These are phyloP conservation scores for Iberis pinnata DNA, from an alignment of 345 rosid genomes.

Conservation along the genomic window DNA sequence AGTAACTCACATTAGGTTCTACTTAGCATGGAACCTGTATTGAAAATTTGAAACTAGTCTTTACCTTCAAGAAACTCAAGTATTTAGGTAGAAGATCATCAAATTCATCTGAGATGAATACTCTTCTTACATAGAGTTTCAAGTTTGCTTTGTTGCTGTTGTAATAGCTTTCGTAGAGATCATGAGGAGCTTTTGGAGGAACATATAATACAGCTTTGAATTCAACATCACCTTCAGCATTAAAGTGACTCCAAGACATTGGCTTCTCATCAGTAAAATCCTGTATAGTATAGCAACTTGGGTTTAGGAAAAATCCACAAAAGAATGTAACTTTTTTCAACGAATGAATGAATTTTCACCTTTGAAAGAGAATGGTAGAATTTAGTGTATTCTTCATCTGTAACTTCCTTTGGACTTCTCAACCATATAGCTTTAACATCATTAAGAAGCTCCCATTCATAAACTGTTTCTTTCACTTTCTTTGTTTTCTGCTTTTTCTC, in stretches of 20 bases:
- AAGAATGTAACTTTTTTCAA: not conserved
- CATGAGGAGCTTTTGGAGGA: constrained; percentile 95
- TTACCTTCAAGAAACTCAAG: constrained; percentile 83
- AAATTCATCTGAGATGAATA: constrained; percentile 96
- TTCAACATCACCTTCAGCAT: constrained; percentile 96
- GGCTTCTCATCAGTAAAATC: constrained; percentile 86
- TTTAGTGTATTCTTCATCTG: constrained; percentile 84
- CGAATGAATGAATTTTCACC: constrained; percentile 42
- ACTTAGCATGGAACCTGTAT: not conserved
- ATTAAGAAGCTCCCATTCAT: constrained; percentile 90
- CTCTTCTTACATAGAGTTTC: constrained; percentile 86
- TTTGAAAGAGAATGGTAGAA: constrained; percentile 82
- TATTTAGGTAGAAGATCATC: constrained; percentile 95
- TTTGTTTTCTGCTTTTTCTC: constrained; percentile 79
- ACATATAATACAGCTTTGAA: constrained; percentile 89
- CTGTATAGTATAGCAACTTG: constrained; percentile 34
- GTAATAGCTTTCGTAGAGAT: constrained; percentile 89
- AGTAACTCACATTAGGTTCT: constrained; percentile 9
- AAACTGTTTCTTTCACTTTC: constrained; percentile 67
- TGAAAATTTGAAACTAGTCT: not conserved
- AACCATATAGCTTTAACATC: constrained; percentile 98
- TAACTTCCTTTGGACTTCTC: constrained; percentile 91
- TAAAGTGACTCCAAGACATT: constrained; percentile 86
- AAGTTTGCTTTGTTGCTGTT: constrained; percentile 78
- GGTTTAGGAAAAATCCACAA: constrained; percentile 17